Evolutionary conservation across 768 basidiomycete species (phyloP).

Genomic region (Nidularia pulvinata): DNA sequence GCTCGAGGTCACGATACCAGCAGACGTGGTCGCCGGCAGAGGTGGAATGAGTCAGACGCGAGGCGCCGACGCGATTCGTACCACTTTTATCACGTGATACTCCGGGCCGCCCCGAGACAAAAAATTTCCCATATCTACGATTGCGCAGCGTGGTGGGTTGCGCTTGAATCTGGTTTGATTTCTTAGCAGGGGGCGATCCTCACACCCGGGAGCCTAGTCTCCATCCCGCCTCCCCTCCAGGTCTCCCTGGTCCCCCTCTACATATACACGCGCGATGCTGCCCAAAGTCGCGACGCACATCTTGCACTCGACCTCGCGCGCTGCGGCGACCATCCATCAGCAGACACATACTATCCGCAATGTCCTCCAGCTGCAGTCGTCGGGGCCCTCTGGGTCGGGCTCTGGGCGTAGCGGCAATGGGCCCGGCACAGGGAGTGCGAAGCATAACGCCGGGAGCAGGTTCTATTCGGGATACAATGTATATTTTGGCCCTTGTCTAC

Average conservation of each 20-base stretch:
- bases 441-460: slow-evolving; percentile 69
- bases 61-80: too few relatives aligned
- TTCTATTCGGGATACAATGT: slow-evolving; percentile 73
- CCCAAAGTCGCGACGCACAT: slow-evolving; percentile 84
- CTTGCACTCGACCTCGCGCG: slow-evolving; percentile 74
- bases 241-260: background rate
- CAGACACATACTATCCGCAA: slow-evolving; percentile 73
- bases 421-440: slow-evolving; percentile 70
- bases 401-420: slow-evolving; percentile 52
- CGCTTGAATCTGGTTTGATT: too few relatives aligned
- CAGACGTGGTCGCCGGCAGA: too few relatives aligned
- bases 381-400: slow-evolving; percentile 40
- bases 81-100: too few relatives aligned
- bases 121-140: too few relatives aligned
- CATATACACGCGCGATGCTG: slow-evolving; percentile 47
- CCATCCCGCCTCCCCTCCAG: background rate
- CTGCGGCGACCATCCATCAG: slow-evolving; percentile 74
- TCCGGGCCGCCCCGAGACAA: too few relatives aligned
- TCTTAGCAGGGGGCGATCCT: too few relatives aligned
- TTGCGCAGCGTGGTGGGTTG: too few relatives aligned
- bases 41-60: too few relatives aligned
- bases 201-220: background rate
- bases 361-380: slow-evolving; percentile 70
- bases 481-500: slow-evolving; percentile 18
- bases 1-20: too few relatives aligned